Conservation (phyloP, 2,329 filamentous ascomycete species). For the Ascochyta pisi region DNA sequence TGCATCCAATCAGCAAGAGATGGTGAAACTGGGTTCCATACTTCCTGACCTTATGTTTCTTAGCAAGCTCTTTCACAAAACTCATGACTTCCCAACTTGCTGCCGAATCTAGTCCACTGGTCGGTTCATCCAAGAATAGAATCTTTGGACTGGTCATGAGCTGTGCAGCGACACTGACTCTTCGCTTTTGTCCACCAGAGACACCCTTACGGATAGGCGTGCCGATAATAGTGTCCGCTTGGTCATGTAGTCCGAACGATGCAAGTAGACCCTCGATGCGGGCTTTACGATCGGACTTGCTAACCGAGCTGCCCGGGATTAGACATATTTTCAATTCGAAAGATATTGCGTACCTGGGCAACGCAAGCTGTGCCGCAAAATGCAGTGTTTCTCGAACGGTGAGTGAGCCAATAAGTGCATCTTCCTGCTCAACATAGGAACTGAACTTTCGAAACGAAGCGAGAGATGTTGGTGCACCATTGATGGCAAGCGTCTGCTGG, state of each 20-base stretch:
- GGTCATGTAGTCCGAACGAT: conserved; percentile 74
- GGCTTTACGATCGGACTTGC: conserved; percentile 64
- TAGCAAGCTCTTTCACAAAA: conserved; percentile 72
- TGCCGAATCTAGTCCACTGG: conserved; percentile 80
- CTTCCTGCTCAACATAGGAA: conserved; percentile 87
- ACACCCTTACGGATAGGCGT: conserved; percentile 85
- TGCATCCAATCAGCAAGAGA: conserved; percentile 9
- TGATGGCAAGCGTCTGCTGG: conserved; percentile 65
- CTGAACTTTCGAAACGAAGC: conserved; percentile 69
- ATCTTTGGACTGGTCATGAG: conserved; percentile 82
- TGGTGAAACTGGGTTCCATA: background rate
- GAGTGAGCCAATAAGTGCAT: conserved; percentile 80
- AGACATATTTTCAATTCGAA: conserved; percentile 2
- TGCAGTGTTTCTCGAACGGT: conserved; percentile 81
- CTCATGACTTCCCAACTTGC: conserved; percentile 78
- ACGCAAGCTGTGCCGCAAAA: conserved; percentile 75
- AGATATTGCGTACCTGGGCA: conserved; percentile 50
- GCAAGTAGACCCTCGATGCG: conserved; percentile 72
- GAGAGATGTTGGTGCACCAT: conserved; percentile 64
- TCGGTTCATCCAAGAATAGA: conserved; percentile 84
- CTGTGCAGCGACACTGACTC: conserved; percentile 80
- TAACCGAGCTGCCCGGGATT: conserved; percentile 51
- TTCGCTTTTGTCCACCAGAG: conserved; percentile 83
- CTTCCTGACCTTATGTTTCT: conserved; percentile 66
- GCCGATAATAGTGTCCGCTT: conserved; percentile 76